These are phyloP conservation scores for Podaxis sp. DNA, from an alignment of 768 basidiomycete species.

Conservation along the genomic window DNA sequence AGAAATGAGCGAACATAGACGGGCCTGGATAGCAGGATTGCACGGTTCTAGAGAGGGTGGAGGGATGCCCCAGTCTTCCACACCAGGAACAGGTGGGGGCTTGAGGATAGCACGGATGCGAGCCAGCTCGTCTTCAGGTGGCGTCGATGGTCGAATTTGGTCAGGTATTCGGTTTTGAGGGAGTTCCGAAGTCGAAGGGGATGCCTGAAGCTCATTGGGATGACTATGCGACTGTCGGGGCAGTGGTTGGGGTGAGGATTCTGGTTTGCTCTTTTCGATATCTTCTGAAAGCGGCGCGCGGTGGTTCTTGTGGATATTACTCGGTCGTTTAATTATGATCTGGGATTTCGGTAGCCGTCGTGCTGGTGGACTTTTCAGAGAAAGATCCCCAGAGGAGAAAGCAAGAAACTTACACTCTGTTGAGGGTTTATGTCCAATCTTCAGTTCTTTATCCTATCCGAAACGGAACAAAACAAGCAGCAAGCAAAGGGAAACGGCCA, in stretches of 20 bases:
- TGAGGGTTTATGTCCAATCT: slow-evolving; percentile 27
- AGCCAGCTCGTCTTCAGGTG: slow-evolving; percentile 42
- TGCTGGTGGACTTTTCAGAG: slow-evolving; percentile 19
- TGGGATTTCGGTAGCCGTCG: slow-evolving; percentile 47
- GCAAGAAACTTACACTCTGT: slow-evolving; percentile 36
- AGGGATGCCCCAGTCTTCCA: slow-evolving; percentile 78
- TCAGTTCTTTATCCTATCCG: slow-evolving; percentile 60
- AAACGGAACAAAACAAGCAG: slow-evolving; percentile 42
- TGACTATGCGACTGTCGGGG: slow-evolving; percentile 3
- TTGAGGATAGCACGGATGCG: slow-evolving; percentile 51
- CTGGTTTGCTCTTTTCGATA: slow-evolving; percentile 15
- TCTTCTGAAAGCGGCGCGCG: slow-evolving; percentile 49
- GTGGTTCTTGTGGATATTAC: slow-evolving; percentile 41
- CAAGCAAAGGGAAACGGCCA: slow-evolving; percentile 64
- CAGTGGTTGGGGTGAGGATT: slow-evolving; percentile 15
- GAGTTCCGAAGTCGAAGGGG: neutral
- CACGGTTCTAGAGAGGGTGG: slow-evolving; percentile 47
- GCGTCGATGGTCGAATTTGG: slow-evolving; percentile 20
- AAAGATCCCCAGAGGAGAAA: slow-evolving; percentile 11
- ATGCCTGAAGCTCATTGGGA: neutral
- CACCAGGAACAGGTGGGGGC: slow-evolving; percentile 61
- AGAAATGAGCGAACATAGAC: slow-evolving; percentile 11
- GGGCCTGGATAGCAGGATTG: slow-evolving; percentile 61
- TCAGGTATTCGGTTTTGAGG: neutral
- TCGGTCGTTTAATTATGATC: slow-evolving; percentile 54